phyloP scores from a whole-genome alignment of 176 grass and related monocot species.

The Calamus simplicifolius region DNA sequence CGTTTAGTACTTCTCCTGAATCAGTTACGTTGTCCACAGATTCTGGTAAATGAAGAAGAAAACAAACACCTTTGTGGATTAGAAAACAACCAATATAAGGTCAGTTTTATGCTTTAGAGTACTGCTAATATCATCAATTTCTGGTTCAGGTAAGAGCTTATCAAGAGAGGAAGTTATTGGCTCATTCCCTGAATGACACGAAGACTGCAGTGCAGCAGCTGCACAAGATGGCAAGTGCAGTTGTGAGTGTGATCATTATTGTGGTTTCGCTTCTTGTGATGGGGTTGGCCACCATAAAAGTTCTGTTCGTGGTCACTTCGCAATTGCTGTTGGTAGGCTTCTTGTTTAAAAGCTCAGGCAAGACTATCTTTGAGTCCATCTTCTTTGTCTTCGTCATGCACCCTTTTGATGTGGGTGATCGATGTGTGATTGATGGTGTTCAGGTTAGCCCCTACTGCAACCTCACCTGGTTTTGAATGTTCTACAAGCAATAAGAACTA shows the following conservation, averaged over 20 bases:
- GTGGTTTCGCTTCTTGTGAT: constrained; percentile 61
- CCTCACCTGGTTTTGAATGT: no score
- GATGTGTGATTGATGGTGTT: constrained; percentile 79
- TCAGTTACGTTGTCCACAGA: no score
- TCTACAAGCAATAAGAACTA: no score
- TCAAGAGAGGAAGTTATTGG: constrained; percentile 71
- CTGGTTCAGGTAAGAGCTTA: constrained; percentile 66
- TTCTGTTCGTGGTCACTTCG: constrained; percentile 73
- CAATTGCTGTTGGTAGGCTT: constrained; percentile 85
- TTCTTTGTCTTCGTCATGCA: constrained; percentile 99
- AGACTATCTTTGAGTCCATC: constrained; percentile 85
- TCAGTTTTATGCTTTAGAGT: no score
- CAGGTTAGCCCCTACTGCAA: constrained; percentile 41
- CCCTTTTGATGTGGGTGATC: constrained; percentile 90
- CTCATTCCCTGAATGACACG: constrained; percentile 92
- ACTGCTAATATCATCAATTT: neutral
- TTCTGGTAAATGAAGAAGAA: no score
- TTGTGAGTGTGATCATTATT: constrained; percentile 55
- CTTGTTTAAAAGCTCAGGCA: constrained; percentile 89
- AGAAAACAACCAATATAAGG: no score
- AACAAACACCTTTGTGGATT: neutral
- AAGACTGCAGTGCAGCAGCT: constrained; percentile 94
- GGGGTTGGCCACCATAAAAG: constrained; percentile 83
- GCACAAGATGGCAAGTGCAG: constrained; percentile 62
- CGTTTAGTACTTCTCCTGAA: no score